Conservation (phyloP, 2,329 filamentous ascomycete genomes). For the Beauveria bassiana region DNA sequence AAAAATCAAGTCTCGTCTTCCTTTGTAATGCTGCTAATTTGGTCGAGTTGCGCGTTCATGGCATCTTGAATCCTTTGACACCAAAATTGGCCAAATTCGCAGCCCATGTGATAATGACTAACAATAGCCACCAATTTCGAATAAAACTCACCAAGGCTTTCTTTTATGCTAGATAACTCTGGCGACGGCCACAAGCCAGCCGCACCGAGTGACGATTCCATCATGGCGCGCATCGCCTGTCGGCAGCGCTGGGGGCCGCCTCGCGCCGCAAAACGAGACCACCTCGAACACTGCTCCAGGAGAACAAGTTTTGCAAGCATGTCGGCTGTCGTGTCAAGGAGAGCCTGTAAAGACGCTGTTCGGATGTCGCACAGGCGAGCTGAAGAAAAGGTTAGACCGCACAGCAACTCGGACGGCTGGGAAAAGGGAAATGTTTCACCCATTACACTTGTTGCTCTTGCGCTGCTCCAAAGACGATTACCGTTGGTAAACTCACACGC, state of each 20-base stretch:
- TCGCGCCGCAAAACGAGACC: not conserved
- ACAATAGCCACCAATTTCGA: not conserved
- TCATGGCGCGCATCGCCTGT: not conserved
- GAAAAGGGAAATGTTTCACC: not conserved
- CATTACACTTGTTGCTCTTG: not conserved
- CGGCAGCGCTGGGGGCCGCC: not conserved
- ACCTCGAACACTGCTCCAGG: not conserved
- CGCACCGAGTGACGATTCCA: not conserved
- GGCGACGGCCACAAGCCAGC: not conserved
- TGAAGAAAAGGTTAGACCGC: not conserved
- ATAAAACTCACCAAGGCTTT: not conserved
- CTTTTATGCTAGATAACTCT: not conserved
- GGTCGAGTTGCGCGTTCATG: not conserved
- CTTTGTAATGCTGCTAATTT: not conserved
- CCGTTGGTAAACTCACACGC: not conserved
- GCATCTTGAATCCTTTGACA: not conserved
- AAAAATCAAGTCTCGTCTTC: not conserved
- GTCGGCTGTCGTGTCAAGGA: not conserved
- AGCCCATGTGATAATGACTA: not conserved
- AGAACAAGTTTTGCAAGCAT: not conserved
- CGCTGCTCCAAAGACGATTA: not conserved
- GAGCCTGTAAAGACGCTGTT: not conserved
- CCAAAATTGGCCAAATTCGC: not conserved
- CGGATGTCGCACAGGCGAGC: not conserved
- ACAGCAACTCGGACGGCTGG: not conserved